Evolutionary conservation across 306 rosid species (phyloP), one percentile per base, ranked within the genome.

Genomic region (Bauhinia variegata): DNA sequence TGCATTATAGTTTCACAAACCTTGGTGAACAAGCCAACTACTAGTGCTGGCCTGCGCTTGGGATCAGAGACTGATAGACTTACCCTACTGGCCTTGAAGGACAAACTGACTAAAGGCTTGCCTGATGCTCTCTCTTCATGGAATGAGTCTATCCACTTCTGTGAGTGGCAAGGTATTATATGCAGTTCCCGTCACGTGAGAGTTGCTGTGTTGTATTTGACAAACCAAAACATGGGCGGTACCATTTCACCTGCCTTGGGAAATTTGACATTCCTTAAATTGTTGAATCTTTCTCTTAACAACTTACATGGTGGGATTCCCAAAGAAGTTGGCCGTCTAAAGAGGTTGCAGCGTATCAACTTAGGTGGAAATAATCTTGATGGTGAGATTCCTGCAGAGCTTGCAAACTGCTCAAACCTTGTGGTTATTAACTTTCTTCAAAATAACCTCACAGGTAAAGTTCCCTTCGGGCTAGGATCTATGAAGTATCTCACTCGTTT

Each of bases 391-490:
- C 75, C 75, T 15, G 5, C 15, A 0, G 31, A n/a, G n/a, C n/a
- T n/a, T n/a, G n/a, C n/a, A n/a, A n/a, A n/a, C n/a, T n/a, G n/a
- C n/a, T n/a, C n/a, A 0, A 67, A 11, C 0, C 74, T 75, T 30
- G 6, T 32, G 6, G 33, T 31, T 7, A 42, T 75, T 59, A 0
- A 4, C 5, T 33, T 75, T 15, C 0, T 0, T 8, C 0, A 5
- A 1, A 54, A n/a, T 13, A 18, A 75, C 9, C 55, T 75, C 51
- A 67, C 31, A 0, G 79, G 75, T 0, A 37, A 67, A 34, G 34
- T 75, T 33, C 79, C 70, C 18, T n/a, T 56, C 0, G 60, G 70
- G 79, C 51, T 67, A 34, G 79, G 75, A 32, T 60, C 67, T 1
- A 33, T 68, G 48, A 1, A 0, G 8, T 58, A 15, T 0, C 64